phyloP scores from a whole-genome alignment of 805 yeast genomes.

The Nakazawaea ernobii region DNA sequence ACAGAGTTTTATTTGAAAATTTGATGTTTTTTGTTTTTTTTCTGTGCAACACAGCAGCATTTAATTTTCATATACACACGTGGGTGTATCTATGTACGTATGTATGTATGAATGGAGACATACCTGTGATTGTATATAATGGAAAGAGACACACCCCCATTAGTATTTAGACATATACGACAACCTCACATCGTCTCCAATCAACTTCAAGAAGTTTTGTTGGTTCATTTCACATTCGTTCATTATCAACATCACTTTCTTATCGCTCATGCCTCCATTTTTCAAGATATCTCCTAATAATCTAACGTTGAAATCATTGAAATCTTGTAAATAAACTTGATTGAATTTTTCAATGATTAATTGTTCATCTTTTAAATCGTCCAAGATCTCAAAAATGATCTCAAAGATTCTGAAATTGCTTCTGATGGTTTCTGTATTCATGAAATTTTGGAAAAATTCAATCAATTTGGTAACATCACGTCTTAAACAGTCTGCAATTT shows the following conservation, averaged over 20 bases:
- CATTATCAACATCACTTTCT: slow-evolving; percentile 9
- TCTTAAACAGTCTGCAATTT: slow-evolving; percentile 43
- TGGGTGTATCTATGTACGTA: too few relatives aligned
- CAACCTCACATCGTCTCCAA: slow-evolving; percentile 1
- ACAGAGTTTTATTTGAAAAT: not conserved
- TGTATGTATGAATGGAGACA: too few relatives aligned
- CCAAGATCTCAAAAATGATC: slow-evolving; percentile 50
- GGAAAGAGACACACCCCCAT: too few relatives aligned
- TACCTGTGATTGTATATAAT: too few relatives aligned
- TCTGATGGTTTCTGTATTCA: slow-evolving; percentile 36
- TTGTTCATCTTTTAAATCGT: slow-evolving; percentile 29
- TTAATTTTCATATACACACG: not conserved
- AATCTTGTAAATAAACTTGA: slow-evolving; percentile 49
- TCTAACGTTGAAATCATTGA: slow-evolving; percentile 73
- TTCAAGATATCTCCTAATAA: slow-evolving; percentile 61
- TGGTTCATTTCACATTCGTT: slow-evolving; percentile 9
- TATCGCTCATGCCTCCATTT: slow-evolving; percentile 30
- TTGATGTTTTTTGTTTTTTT: not conserved
- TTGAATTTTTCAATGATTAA: slow-evolving; percentile 53
- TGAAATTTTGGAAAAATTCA: slow-evolving; percentile 42
- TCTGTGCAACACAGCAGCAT: not conserved
- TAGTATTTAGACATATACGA: slow-evolving; percentile 7
- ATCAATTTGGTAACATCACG: slow-evolving; percentile 56
- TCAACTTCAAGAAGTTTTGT: not conserved
- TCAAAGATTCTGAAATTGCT: slow-evolving; percentile 55